phyloP scores from a whole-genome alignment of 2,329 filamentous ascomycete genomes.

The Zopfia rhizophila region DNA sequence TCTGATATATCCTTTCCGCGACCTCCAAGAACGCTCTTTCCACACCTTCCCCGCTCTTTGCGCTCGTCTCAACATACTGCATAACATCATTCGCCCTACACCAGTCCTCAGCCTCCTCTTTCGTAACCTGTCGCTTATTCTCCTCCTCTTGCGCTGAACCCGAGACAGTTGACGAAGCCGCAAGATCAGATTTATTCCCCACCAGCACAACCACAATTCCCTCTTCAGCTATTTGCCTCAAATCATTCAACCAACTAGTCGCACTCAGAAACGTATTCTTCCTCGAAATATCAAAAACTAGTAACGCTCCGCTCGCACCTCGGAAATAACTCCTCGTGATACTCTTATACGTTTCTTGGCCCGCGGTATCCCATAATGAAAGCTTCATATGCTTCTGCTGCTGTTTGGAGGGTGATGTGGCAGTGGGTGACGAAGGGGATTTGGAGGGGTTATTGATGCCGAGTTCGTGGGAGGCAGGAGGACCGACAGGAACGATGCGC shows the following conservation, averaged over 20 bases:
- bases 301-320: conserved; percentile 78
- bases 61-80: conserved; percentile 94
- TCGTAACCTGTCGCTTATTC: conserved; percentile 81
- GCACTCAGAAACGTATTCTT: conserved; percentile 86
- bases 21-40: conserved; percentile 94
- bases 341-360: conserved; percentile 97
- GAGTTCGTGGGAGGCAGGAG: conserved; percentile 73
- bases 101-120: conserved; percentile 89
- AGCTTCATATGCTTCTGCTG: conserved; percentile 87
- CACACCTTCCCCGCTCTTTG: conserved; percentile 94
- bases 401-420: conserved; percentile 39
- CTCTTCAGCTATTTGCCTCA: conserved; percentile 93
- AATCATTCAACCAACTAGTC: conserved; percentile 92
- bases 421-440: conserved; percentile 23
- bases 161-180: conserved; percentile 56
- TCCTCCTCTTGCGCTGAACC: conserved; percentile 47
- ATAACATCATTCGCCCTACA: conserved; percentile 85
- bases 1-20: conserved; percentile 94
- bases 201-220: conserved; percentile 95
- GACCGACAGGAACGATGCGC: conserved; percentile 89
- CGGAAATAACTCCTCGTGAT: conserved; percentile 95
- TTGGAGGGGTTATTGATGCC: conserved; percentile 62
- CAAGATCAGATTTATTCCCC: conserved; percentile 92
- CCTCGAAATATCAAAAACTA: conserved; percentile 95
- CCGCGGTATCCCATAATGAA: conserved; percentile 93